Base-by-base conservation (phyloP, 768 basidiomycete genomes). In the Amanita pallidorosea region DNA sequence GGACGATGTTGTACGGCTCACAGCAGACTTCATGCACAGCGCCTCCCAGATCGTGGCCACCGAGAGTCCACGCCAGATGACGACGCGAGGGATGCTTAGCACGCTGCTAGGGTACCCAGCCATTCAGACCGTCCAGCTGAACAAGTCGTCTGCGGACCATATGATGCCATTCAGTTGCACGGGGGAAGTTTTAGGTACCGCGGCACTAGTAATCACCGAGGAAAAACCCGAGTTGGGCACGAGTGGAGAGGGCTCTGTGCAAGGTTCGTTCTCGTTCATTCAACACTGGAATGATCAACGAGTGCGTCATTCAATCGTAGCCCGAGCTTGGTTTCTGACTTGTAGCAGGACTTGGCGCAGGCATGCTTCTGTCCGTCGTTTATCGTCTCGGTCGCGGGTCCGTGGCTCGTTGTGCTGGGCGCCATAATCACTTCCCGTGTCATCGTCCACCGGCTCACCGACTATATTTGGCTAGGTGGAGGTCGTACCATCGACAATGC, bases 401-500 rank as follows among this genome's bases (percentile, higher is more conserved):
- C 53, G 4, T 56, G 57, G 49, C 20, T 56, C 27, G 45, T 25
- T 33, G 52, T 57, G 17, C 45, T 54, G 7, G 56, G 56, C 29
- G 57, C 23, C 17, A 49, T 58, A 13, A 55, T 47, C 38, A 13
- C 45, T 11, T 46, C 55, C 38, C 53, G 52, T 40, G 53, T 37
- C 20, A 45, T 56, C 38, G 50, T 50, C 27, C 57, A 56, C 31
- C 52, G 23, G 13, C 42, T 58, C 15, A 56, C 55, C 4, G 57
- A 56, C 53, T 47, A 38, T 20, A 44, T 57, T 12, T 56, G 55
- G 55, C 45, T 56, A 45, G 52, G 55, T 41, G 42, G 42, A 22
- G 42, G 35, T 35, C 35, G 35, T 35, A 1, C 35, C 35, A 35
- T 35, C 35, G 35, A 35, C 35, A 7, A 35, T 35, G 35, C 35